Evolutionary conservation across 192 early-diverging fungal species (phyloP), one percentile per base, ranked within the genome.

Genomic region (Pilaira anomala): DNA sequence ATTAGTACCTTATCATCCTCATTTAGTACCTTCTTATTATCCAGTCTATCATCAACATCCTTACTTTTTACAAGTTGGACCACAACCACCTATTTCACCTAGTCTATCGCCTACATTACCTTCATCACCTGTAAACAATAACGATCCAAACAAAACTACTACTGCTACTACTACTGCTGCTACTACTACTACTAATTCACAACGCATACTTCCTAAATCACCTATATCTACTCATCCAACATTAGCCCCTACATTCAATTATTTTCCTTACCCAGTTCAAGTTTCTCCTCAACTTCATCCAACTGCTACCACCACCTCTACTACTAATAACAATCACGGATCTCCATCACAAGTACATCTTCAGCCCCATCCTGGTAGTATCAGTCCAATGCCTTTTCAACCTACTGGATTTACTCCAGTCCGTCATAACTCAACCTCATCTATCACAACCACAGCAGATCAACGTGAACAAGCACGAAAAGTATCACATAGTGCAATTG

Each of bases 401-500:
- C 36, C 22, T 25, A 58, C 22, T 13, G 14, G 9, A 16, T 1
- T 4, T 13, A 41, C 19, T 4, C 40, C 36, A n/a, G n/a, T n/a
- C 14, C 53, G 53, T 55, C 25, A 33, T 8, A 62, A 62, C n/a
- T 62, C 46, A 13, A 48, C 30, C n/a, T 58, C 56, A 6, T 42
- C 40, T 22, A 58, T 19, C 18, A 21, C 18, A 3, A 42, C 56
- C 3, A 58, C 56, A 39, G 71, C 78, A 13, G 80, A 82, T 50
- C 78, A 82, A 69, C 80, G 87, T 42, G 89, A 93, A 53, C 63
- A 77, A 66, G 81, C 85, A 57, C 83, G 93, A 26, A 92, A 92
- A 59, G 81, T 87, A 11, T 88, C 90, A 3, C 93, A 95, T 54
- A 91, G 89, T 18, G 87, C 85, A 0, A 94, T 92, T 62, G 93